Percentiles rank a stretch among this genome's conserved stretches.
These are phyloP conservation scores for Fusarium miscanthi DNA, from an alignment of 2,329 filamentous ascomycete species.

Conservation along the genomic window DNA sequence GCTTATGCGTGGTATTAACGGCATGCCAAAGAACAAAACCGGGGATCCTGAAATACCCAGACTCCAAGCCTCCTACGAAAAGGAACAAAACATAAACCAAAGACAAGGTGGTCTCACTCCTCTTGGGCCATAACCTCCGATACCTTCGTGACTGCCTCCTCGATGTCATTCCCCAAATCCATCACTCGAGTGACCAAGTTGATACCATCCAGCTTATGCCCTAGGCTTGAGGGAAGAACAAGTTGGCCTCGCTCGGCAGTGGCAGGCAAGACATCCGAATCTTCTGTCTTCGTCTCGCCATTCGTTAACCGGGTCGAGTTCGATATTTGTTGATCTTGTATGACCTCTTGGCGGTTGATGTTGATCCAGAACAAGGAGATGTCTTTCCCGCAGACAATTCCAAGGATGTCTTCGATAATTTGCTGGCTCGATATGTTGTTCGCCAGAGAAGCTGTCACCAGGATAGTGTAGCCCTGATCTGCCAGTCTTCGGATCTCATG, in stretches of 20 bases:
- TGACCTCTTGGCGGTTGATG: neutral
- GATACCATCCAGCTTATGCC: neutral
- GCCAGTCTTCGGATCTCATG: constrained; percentile 15
- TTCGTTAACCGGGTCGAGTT: neutral
- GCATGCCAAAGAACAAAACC: neutral
- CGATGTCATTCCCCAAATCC: neutral
- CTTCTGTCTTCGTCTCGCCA: neutral
- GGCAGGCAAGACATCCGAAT: neutral
- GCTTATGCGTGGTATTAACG: neutral
- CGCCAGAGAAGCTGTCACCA: constrained; percentile 18
- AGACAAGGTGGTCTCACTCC: neutral
- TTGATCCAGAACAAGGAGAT: constrained; percentile 25
- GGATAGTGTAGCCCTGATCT: constrained; percentile 1
- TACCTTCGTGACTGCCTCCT: constrained; percentile 1
- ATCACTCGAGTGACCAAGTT: constrained; percentile 3
- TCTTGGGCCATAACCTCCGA: neutral
- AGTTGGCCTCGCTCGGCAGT: neutral
- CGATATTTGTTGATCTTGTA: neutral
- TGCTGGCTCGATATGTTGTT: neutral
- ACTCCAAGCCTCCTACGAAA: neutral
- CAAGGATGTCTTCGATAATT: constrained; percentile 8
- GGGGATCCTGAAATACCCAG: neutral
- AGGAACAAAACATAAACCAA: neutral
- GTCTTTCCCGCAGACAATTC: neutral
- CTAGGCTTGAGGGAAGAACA: neutral